A percentile compares a stretch with the other conserved stretches of the same genome.
These are phyloP conservation scores for Lentinus tigrinus DNA, from an alignment of 768 basidiomycete genomes.

Conservation along the genomic window DNA sequence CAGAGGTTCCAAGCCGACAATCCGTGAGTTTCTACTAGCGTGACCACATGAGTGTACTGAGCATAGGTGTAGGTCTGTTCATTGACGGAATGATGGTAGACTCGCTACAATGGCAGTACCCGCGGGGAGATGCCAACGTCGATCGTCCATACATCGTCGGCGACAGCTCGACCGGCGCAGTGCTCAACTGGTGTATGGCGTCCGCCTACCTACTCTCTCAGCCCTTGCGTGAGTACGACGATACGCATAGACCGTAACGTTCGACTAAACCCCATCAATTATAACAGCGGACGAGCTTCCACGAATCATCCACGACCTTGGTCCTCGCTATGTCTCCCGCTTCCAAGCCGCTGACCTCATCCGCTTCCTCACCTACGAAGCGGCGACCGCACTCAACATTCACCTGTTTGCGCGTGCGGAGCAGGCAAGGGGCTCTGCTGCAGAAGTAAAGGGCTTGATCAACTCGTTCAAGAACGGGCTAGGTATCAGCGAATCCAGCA, in stretches of 20 bases:
- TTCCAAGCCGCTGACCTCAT: constrained; percentile 72
- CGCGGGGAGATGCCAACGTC: constrained; percentile 43
- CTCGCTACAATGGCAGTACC: constrained; percentile 62
- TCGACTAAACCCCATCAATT: neutral
- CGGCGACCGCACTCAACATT: constrained; percentile 81
- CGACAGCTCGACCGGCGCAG: constrained; percentile 39
- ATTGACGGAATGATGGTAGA: constrained; percentile 71
- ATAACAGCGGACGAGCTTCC: constrained; percentile 66
- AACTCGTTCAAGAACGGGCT: constrained; percentile 45
- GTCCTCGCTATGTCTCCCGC: constrained; percentile 72
- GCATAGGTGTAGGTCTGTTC: constrained; percentile 56
- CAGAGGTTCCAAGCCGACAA: constrained; percentile 49
- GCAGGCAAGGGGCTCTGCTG: constrained; percentile 28
- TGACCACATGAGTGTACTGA: neutral
- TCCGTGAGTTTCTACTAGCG: constrained; percentile 41
- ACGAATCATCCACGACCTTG: constrained; percentile 76
- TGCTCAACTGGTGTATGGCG: constrained; percentile 66
- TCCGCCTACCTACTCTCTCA: constrained; percentile 61
- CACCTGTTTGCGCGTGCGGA: constrained; percentile 52
- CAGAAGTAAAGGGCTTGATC: constrained; percentile 34
- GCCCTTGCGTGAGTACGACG: constrained; percentile 48
- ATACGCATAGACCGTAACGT: neutral
- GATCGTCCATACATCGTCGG: constrained; percentile 54
- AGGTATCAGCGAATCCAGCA: constrained; percentile 37
- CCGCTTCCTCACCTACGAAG: constrained; percentile 83